Evolutionary conservation across 345 rosid genomes (phyloP).

Genomic region (Citrus inodora): DNA sequence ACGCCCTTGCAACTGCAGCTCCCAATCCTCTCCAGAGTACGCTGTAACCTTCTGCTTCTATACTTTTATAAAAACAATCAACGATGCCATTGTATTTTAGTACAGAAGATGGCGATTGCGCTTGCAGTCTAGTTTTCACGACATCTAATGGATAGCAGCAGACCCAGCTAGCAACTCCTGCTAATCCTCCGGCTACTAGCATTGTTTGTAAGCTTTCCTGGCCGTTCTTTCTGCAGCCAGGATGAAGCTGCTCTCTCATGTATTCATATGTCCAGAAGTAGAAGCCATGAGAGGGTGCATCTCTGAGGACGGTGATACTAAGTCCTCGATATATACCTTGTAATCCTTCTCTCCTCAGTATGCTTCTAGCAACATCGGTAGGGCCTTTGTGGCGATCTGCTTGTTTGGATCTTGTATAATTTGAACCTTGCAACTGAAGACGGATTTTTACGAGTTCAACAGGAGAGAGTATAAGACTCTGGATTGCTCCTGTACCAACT

Average conservation of each 20-base stretch:
- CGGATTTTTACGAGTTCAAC: constrained; percentile 84
- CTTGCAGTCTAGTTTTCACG: constrained; percentile 80
- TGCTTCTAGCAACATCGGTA: constrained; percentile 52
- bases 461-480: constrained; percentile 71
- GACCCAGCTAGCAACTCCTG: constrained; percentile 94
- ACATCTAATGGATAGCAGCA: constrained; percentile 88
- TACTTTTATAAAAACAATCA: constrained; percentile 64
- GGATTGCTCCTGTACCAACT: constrained; percentile 76
- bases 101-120: constrained; percentile 36
- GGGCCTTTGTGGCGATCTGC: constrained; percentile 39
- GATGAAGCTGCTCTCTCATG: constrained; percentile 72
- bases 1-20: constrained; percentile 96
- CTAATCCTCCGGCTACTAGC: constrained; percentile 82
- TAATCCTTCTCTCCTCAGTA: constrained; percentile 53
- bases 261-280: constrained; percentile 96
- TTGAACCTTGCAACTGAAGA: constrained; percentile 57
- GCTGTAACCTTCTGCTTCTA: constrained; percentile 55
- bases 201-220: constrained; percentile 67
- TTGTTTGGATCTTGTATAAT: constrained; percentile 10
- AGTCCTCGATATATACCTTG: constrained; percentile 75
- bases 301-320: constrained; percentile 65
- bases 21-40: constrained; percentile 94
- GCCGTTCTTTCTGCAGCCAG: constrained; percentile 79
- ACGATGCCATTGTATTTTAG: constrained; percentile 53
- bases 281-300: constrained; percentile 79